Conservation (phyloP, 2,329 filamentous ascomycete genomes). For the Aureobasidium zeae region DNA sequence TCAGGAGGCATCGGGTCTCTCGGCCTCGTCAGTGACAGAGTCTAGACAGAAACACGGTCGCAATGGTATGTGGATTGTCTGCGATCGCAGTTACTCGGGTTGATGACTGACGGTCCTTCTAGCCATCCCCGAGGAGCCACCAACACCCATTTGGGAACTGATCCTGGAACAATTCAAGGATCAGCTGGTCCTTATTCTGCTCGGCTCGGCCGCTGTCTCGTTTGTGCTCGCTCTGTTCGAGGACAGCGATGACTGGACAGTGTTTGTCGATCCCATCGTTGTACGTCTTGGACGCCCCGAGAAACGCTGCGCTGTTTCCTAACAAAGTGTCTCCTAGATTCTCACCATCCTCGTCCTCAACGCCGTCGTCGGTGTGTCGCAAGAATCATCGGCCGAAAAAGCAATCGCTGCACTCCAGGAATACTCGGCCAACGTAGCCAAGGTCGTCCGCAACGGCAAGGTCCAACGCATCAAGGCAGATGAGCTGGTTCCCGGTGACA, state of each 20-base stretch:
- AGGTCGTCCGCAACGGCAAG: constrained; percentile 76
- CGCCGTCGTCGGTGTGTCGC: constrained; percentile 91
- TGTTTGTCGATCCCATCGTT: constrained; percentile 91
- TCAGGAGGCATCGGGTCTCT: constrained; percentile 27
- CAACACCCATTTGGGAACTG: constrained; percentile 91
- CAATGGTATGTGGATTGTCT: constrained; percentile 25
- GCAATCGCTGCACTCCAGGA: constrained; percentile 96
- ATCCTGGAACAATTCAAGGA: constrained; percentile 99
- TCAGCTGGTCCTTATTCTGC: constrained; percentile 88
- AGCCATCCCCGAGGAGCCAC: constrained; percentile 80
- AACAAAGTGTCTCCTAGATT: constrained; percentile 50
- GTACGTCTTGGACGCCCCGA: constrained; percentile 46
- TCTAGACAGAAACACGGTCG: constrained; percentile 29
- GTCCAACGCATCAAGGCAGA: constrained; percentile 85
- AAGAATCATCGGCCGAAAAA: constrained; percentile 97
- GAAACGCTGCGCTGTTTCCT: constrained; percentile 1
- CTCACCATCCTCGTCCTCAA: constrained; percentile 95
- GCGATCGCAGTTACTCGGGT: neutral
- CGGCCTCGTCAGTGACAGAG: constrained; percentile 24
- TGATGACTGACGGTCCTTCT: constrained; percentile 18
- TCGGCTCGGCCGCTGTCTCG: constrained; percentile 86
- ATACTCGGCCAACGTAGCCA: constrained; percentile 97
- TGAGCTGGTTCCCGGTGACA: constrained; percentile 88
- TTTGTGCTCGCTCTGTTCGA: constrained; percentile 91
- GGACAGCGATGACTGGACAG: constrained; percentile 86